These are phyloP conservation scores for Collariella sp. DNA, from an alignment of 495 filamentous ascomycete species.

Conservation along the genomic window DNA sequence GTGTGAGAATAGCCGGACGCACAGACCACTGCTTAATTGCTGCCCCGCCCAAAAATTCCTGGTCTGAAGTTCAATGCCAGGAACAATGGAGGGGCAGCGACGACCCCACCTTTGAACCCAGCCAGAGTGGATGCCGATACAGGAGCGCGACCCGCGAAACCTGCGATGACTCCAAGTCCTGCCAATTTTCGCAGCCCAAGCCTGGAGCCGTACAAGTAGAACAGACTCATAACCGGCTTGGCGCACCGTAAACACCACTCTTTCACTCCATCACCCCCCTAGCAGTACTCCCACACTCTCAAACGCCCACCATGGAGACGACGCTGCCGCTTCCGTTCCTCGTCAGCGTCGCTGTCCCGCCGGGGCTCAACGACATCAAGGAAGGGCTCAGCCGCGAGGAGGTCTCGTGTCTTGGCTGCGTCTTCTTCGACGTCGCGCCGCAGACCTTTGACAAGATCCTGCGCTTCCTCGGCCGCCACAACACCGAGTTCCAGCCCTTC, in stretches of 20 bases:
- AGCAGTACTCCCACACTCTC: not conserved
- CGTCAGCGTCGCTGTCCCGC: slow-evolving; percentile 48
- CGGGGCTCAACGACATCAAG: slow-evolving; percentile 38
- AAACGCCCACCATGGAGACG: slow-evolving; percentile 40
- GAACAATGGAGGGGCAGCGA: slow-evolving; percentile 7
- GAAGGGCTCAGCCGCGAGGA: slow-evolving; percentile 56
- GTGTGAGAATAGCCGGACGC: slow-evolving; percentile 1
- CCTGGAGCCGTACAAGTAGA: not conserved
- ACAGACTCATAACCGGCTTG: not conserved
- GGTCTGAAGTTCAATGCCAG: not conserved
- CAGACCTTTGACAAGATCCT: slow-evolving; percentile 51
- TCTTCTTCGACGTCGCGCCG: slow-evolving; percentile 58
- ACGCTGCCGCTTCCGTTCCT: slow-evolving; percentile 50
- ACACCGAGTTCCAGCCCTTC: slow-evolving; percentile 57
- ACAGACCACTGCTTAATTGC: slow-evolving; percentile 27
- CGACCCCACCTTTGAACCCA: slow-evolving; percentile 1
- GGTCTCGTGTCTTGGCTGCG: slow-evolving; percentile 68
- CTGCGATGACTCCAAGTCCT: slow-evolving; percentile 1
- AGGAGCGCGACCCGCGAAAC: slow-evolving; percentile 5
- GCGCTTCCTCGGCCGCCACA: slow-evolving; percentile 58
- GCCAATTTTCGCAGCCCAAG: slow-evolving; percentile 5
- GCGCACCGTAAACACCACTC: not conserved
- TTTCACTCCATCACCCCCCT: not conserved
- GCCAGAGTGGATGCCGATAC: slow-evolving; percentile 7
- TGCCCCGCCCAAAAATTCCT: not conserved